These are phyloP conservation scores for Papiliotrema fonsecae DNA, from an alignment of 1,284 basidiomycete genomes.

Conservation along the genomic window DNA sequence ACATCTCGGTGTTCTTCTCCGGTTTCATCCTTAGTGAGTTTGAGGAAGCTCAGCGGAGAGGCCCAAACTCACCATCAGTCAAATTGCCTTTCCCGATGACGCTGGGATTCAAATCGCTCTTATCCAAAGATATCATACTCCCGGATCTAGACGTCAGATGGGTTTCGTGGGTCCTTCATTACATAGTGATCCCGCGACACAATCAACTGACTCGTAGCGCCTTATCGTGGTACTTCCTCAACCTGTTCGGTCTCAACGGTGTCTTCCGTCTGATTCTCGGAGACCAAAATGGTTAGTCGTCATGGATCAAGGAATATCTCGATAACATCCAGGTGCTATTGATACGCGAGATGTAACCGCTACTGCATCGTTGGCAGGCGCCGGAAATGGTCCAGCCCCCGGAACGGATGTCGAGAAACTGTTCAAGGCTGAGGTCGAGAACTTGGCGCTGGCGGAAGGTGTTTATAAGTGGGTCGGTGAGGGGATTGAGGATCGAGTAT, in stretches of 20 bases:
- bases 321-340: constrained; percentile 58
- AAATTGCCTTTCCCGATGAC: constrained; percentile 97
- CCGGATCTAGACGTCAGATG: constrained; percentile 97
- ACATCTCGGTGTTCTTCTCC: constrained; percentile 99
- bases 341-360: constrained; percentile 67
- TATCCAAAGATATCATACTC: constrained; percentile 92
- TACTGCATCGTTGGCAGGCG: constrained; percentile 63
- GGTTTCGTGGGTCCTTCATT: constrained; percentile 61
- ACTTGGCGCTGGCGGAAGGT: constrained; percentile 84
- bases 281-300: constrained; percentile 70
- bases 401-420: constrained; percentile 79
- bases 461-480: constrained; percentile 74
- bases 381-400: constrained; percentile 50
- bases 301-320: too few relatives aligned
- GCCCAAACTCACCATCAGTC: constrained; percentile 53
- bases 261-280: constrained; percentile 91
- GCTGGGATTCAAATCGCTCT: constrained; percentile 96
- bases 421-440: constrained; percentile 88
- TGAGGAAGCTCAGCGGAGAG: background rate
- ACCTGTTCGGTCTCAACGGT: constrained; percentile 95
- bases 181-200: too few relatives aligned
- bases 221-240: constrained; percentile 98
- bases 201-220: constrained; percentile 53
- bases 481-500: constrained; percentile 70
- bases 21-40: constrained; percentile 92